These are phyloP conservation scores for Phytopythium kandeliae DNA, from an alignment of 352 stramenopile genomes.

Conservation along the genomic window DNA sequence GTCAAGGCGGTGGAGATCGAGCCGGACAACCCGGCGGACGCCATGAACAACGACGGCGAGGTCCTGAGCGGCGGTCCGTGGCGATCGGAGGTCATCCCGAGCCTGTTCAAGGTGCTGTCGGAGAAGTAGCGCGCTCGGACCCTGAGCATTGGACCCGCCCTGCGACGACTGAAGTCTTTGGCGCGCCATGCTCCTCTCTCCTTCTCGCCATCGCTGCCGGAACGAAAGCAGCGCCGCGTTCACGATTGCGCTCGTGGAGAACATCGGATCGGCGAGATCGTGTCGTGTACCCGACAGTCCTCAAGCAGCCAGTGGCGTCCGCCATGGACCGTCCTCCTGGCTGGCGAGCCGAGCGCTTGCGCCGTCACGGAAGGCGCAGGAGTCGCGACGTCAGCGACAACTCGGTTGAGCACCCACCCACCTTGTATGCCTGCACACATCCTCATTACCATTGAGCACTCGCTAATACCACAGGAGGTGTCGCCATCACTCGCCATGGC, in stretches of 20 bases:
- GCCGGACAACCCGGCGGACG: slow-evolving; percentile 48
- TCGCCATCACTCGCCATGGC: not conserved
- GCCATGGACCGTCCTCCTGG: too few species aligned
- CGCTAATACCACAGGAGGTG: not conserved
- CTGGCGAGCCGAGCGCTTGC: too few species aligned
- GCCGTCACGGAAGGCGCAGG: too few species aligned
- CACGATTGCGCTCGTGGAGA: not conserved
- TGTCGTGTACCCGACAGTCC: too few species aligned
- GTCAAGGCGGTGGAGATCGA: slow-evolving; percentile 71
- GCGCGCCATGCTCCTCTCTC: not conserved
- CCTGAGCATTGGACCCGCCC: too few species aligned
- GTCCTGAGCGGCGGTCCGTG: slow-evolving; percentile 59
- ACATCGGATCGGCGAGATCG: not conserved
- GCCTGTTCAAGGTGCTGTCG: slow-evolving; percentile 81
- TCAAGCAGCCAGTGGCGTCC: too few species aligned
- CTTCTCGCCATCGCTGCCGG: not conserved
- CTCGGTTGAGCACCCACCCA: not conserved
- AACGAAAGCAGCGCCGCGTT: not conserved
- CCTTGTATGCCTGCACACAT: not conserved
- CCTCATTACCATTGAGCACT: not conserved
- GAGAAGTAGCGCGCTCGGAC: slow-evolving; percentile 49
- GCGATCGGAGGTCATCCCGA: slow-evolving; percentile 84
- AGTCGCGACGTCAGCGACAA: too few species aligned
- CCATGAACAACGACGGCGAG: slow-evolving; percentile 84
- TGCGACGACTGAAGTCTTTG: slow-evolving; percentile 6